These are phyloP conservation scores for Colletotrichum orchidophilum DNA, from an alignment of 2,329 filamentous ascomycete genomes.

Conservation along the genomic window DNA sequence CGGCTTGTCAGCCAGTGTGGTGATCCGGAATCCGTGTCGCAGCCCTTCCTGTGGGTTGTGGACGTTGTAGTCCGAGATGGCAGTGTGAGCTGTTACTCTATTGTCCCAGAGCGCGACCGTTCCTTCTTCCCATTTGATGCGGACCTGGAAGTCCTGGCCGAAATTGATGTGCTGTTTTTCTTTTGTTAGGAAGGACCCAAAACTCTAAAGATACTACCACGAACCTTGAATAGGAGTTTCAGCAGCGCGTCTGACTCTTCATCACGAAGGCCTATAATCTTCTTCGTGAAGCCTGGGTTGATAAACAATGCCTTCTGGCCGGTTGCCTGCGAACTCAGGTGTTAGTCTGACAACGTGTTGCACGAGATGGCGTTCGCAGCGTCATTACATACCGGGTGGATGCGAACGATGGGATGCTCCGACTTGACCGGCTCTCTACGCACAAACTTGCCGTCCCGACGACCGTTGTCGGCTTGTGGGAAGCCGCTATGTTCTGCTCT, in stretches of 20 bases:
- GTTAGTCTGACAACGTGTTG: not conserved
- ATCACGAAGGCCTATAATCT: slow-evolving; percentile 85
- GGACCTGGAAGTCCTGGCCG: slow-evolving; percentile 73
- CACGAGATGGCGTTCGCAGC: not conserved
- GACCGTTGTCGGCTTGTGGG: slow-evolving; percentile 47
- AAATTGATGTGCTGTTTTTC: slow-evolving; percentile 52
- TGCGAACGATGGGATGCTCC: slow-evolving; percentile 73
- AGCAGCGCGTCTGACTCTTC: slow-evolving; percentile 83
- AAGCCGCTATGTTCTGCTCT: slow-evolving; percentile 50
- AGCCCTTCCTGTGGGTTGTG: slow-evolving; percentile 50
- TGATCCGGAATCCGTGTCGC: slow-evolving; percentile 52
- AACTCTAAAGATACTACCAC: not conserved
- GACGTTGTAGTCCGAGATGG: slow-evolving; percentile 54
- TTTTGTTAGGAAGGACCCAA: not conserved
- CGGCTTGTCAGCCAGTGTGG: slow-evolving; percentile 49
- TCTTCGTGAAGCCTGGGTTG: slow-evolving; percentile 67
- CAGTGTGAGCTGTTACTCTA: slow-evolving; percentile 58
- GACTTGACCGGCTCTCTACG: slow-evolving; percentile 71
- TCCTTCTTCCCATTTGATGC: slow-evolving; percentile 71
- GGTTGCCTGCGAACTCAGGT: slow-evolving; percentile 23
- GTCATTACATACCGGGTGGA: slow-evolving; percentile 66
- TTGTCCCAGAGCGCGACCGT: slow-evolving; percentile 79
- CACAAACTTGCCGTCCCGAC: slow-evolving; percentile 45
- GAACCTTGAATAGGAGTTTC: slow-evolving; percentile 70
- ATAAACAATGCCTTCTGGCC: slow-evolving; percentile 41